phyloP scores from a whole-genome alignment of 2,329 filamentous ascomycete genomes.

The Lecanicillium sp. region DNA sequence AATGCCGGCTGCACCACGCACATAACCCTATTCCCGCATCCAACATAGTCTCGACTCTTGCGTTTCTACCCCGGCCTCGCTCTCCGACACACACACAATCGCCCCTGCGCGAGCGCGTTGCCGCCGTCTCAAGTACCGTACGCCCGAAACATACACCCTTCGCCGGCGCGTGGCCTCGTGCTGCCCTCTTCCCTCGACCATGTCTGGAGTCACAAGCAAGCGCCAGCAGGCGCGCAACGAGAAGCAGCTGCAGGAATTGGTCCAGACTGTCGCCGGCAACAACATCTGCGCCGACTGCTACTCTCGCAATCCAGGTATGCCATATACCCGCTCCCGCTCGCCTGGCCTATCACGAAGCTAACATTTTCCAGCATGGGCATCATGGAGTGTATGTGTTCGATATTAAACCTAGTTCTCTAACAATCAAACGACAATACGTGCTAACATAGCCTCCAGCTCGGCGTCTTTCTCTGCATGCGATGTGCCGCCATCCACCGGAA shows the following conservation, averaged over 20 bases:
- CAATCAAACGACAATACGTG: conserved; percentile 13
- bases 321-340: conserved; percentile 15
- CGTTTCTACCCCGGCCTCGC: neutral
- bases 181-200: conserved; percentile 28
- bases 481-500: conserved; percentile 95
- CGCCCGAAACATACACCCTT: neutral
- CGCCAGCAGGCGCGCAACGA: conserved; percentile 98
- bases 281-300: conserved; percentile 91
- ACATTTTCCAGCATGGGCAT: conserved; percentile 70
- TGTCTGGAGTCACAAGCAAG: conserved; percentile 79
- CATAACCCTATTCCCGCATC: neutral
- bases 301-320: conserved; percentile 81
- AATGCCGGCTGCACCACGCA: conserved; percentile 3
- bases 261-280: conserved; percentile 79
- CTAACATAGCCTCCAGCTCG: conserved; percentile 54
- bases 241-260: conserved; percentile 80
- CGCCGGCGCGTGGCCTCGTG: neutral
- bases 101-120: neutral
- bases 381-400: conserved; percentile 73
- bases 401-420: conserved; percentile 10
- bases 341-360: conserved; percentile 18
- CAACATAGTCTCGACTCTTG: neutral
- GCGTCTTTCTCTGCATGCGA: conserved; percentile 95
- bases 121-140: neutral
- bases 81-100: no score